A percentile compares a stretch with the other conserved stretches of the same genome.
Conservation (phyloP, 2,329 filamentous ascomycete genomes). For the Claviceps pazoutovae region DNA sequence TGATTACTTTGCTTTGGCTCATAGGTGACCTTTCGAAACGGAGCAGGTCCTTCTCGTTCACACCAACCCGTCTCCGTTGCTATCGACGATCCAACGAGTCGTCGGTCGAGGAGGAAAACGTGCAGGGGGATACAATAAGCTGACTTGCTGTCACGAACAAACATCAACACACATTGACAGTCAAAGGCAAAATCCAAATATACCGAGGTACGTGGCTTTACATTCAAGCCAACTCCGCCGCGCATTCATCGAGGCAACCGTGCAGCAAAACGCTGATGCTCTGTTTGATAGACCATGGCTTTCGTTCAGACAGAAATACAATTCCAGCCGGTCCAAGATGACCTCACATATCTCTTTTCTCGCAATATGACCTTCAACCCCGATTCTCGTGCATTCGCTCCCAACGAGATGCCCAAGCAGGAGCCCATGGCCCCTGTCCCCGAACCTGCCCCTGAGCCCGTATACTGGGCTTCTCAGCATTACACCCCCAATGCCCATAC, state of each 20-base stretch:
- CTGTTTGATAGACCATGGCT: conserved; percentile 19
- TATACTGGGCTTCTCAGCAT: conserved; percentile 67
- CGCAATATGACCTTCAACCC: conserved; percentile 56
- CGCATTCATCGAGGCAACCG: not conserved
- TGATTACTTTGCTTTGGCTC: conserved; percentile 1
- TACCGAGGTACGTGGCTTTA: conserved; percentile 3
- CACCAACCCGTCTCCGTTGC: not conserved
- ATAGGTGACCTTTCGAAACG: conserved; percentile 2
- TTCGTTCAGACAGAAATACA: conserved; percentile 18
- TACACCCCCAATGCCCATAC: conserved; percentile 68
- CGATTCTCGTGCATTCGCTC: conserved; percentile 14
- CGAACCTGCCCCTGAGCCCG: conserved; percentile 20
- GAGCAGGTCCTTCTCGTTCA: not conserved
- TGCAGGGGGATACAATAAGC: not conserved
- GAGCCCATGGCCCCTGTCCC: conserved; percentile 13
- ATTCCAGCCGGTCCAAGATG: conserved; percentile 53
- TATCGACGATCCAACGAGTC: conserved; percentile 7
- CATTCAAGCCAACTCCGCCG: not conserved
- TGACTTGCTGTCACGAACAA: not conserved
- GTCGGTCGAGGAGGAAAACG: not conserved
- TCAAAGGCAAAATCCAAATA: not conserved
- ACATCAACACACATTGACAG: not conserved
- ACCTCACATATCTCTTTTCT: conserved; percentile 67
- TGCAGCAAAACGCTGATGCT: not conserved
- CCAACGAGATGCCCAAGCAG: conserved; percentile 18